Base-by-base conservation (phyloP, 1,284 basidiomycete species). In the Schizophyllum commune region DNA sequence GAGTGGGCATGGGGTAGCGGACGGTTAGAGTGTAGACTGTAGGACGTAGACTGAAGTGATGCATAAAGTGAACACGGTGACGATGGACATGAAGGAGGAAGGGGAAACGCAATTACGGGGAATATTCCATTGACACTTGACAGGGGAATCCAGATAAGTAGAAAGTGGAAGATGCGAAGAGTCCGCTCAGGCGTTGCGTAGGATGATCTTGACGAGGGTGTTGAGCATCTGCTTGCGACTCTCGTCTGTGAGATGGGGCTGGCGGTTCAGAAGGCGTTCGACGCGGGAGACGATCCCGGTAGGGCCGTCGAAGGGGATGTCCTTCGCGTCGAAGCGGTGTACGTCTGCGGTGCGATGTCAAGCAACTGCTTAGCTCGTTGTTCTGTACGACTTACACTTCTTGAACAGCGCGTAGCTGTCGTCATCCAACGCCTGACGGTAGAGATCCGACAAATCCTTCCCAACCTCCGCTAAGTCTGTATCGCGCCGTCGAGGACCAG, bases 261-360 rank as follows among this genome's bases (percentile, higher is more conserved):
- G 74, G 54, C 75, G 74, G 58, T 76, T 74, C 59, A 91, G 77
- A 54, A 91, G 75, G 56, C 78, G 77, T 67, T 85, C 83, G 5
- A 89, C 84, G 58, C 81, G 82, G 32, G 76, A 69, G 32, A 89
- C 75, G 56, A 91, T 82, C 21, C 89, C 88, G 51, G 76, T 78
- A 11, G 85, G 81, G 19, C 89, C 89, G 62, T 91, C 85, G 57
- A 91, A 82, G 6, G 88, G 84, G 57, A 91, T 90, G 55, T 82
- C 77, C 65, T 86, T 82, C 53, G 85, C 85, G 70, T 91, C 88
- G 68, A 88, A 91, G 60, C 84, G 83, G 68, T 81, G 80, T 13
- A 86, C 82, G 68, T 85, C 84, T 86, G 62, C 19, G n/a, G 27
- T 56, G 17, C n/a, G 21, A 56, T 17, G 17, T 56, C 27, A 27